Evolutionary conservation across 2,329 filamentous ascomycete genomes (phyloP).

Genomic region (Nemania bipapillata): DNA sequence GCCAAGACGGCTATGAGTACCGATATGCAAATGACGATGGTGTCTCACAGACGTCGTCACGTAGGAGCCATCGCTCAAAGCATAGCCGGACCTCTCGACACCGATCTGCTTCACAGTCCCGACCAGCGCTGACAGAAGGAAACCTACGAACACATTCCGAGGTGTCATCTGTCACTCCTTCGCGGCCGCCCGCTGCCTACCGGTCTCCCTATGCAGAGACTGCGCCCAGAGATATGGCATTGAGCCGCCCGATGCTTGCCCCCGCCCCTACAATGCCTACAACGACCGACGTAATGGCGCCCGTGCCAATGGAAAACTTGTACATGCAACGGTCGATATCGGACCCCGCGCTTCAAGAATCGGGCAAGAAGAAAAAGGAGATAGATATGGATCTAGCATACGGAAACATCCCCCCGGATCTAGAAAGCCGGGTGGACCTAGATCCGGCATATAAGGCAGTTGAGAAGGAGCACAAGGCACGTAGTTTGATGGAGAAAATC

Average conservation of each 20-base stretch:
- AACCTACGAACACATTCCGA: conserved; percentile 67
- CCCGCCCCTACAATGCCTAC: conserved; percentile 50
- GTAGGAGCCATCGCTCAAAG: conserved; percentile 56
- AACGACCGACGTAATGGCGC: conserved; percentile 34
- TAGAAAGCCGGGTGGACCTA: conserved; percentile 57
- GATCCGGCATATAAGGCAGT: conserved; percentile 63
- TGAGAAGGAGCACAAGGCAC: conserved; percentile 63
- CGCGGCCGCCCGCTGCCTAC: conserved; percentile 55
- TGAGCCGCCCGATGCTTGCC: conserved; percentile 55
- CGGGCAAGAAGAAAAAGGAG: conserved; percentile 54
- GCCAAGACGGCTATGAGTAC: conserved; percentile 39
- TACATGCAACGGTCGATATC: conserved; percentile 54
- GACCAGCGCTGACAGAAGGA: conserved; percentile 60
- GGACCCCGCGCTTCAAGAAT: conserved; percentile 53
- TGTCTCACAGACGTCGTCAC: conserved; percentile 56
- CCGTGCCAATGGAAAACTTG: conserved; percentile 26
- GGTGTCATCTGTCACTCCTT: conserved; percentile 62
- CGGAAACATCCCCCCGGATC: conserved; percentile 79
- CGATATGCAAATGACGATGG: conserved; percentile 51
- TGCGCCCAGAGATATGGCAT: conserved; percentile 56
- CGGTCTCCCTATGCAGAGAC: conserved; percentile 59
- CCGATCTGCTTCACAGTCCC: conserved; percentile 49
- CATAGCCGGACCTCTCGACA: conserved; percentile 52
- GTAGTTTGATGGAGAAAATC: conserved; percentile 75
- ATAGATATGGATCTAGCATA: conserved; percentile 95